Base-by-base conservation (phyloP, 129 eudicot genomes). In the Tagetes patula region DNA sequence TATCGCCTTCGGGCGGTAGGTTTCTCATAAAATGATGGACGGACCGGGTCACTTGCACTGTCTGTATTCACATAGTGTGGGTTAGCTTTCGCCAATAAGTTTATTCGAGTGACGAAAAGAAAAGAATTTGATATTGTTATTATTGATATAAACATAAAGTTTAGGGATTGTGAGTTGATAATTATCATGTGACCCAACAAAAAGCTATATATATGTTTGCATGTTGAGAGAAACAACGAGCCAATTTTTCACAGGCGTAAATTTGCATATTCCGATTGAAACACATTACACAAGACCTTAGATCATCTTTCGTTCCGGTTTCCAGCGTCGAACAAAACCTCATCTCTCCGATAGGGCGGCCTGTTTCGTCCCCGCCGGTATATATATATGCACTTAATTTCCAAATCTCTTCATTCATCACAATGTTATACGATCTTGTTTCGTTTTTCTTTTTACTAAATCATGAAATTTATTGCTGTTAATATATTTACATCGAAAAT, bases 281-380 rank as follows among this genome's bases (percentile, higher is more conserved):
- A 76, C 75, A 69, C 73, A 74, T 55, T 67, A 55, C n/a, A 55
- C 80, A 59, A 56, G 37, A 46, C 36, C 48, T 69, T 39, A 49
- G 47, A 4, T 34, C 46, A 59, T 37, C 69, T 70, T 50, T 55
- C 46, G 41, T 62, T 70, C 69, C 74, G 62, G 71, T 77, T 50
- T 34, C 65, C 81, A 76, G 65, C 70, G 40, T 75, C 56, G 43
- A 61, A 58, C 43, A 58, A 42, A 46, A 49, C 70, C 38, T 9
- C 81, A 70, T 77, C 81, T 77, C 81, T 70, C 81, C 81, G 70
- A 56, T 59, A 38, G 81, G 81, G 81, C 60, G 75, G 75, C 80
- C 58, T 50, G 80, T 77, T 69, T 69, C 81, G 54, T 77, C 81
- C 76, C 76, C 70, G 70, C 81, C 71, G 81, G 81, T 77, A n/a